A percentile compares a stretch with the other conserved stretches of the same genome.
phyloP scores from a whole-genome alignment of 2,329 filamentous ascomycete species.

The Mariannaea elegans region DNA sequence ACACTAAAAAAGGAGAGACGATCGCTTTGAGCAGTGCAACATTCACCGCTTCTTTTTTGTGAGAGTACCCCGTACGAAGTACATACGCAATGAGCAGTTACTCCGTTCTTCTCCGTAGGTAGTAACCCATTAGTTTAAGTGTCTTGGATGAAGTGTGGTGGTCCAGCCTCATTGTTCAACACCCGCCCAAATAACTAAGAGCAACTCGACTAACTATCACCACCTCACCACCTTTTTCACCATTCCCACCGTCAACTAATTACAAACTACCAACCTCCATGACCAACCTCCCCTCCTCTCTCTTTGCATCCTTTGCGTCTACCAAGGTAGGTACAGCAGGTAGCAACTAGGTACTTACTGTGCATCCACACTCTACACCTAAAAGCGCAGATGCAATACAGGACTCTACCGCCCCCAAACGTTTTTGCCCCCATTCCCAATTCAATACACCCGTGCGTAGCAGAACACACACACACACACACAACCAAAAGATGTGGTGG shows the following conservation, averaged over 20 bases:
- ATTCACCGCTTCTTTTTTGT: too few relatives aligned
- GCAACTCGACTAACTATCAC: too few relatives aligned
- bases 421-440: not conserved
- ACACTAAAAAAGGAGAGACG: too few relatives aligned
- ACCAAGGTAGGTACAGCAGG: not conserved
- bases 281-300: not conserved
- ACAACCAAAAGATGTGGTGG: not conserved
- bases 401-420: too few relatives aligned
- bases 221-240: conserved; percentile 10
- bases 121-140: too few relatives aligned
- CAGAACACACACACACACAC: not conserved
- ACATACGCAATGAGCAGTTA: too few relatives aligned
- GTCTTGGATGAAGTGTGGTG: not conserved
- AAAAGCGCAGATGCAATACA: too few relatives aligned
- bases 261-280: not conserved
- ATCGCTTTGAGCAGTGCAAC: too few relatives aligned
- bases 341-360: too few relatives aligned
- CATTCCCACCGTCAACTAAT: conserved; percentile 5
- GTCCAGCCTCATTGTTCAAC: conserved; percentile 13
- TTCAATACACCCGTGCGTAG: not conserved
- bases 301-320: not conserved
- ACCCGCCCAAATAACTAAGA: not conserved
- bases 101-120: too few relatives aligned
- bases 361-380: too few relatives aligned
- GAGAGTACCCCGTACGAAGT: too few relatives aligned